These are phyloP conservation scores for Saccharomycodes ludwigii DNA, from an alignment of 805 yeast genomes.

Conservation along the genomic window DNA sequence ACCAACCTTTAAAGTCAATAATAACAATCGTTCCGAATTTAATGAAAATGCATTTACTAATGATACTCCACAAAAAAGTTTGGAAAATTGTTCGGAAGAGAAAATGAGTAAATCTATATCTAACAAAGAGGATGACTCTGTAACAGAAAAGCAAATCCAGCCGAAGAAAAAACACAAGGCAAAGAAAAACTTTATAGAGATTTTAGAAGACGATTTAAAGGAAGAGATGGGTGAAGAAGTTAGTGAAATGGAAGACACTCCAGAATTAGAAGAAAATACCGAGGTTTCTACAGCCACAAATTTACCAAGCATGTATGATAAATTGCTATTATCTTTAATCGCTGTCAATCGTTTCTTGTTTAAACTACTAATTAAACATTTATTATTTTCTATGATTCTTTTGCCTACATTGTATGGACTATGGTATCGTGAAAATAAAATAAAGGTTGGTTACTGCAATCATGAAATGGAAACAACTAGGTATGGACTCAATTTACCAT, in stretches of 20 bases:
- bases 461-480: constrained; percentile 27
- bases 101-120: constrained; percentile 4
- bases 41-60: too few relatives aligned
- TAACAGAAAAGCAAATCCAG: constrained; percentile 12
- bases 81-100: constrained; percentile 6
- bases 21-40: too few relatives aligned
- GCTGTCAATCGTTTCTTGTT: too few relatives aligned
- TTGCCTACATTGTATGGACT: constrained; percentile 29
- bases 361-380: too few relatives aligned
- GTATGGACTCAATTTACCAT: not conserved
- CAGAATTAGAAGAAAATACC: constrained; percentile 8
- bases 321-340: too few relatives aligned
- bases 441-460: constrained; percentile 67
- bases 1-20: too few relatives aligned
- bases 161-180: constrained; percentile 8
- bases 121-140: constrained; percentile 12
- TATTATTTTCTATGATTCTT: too few relatives aligned
- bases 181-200: constrained; percentile 1
- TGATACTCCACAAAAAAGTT: too few relatives aligned
- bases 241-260: constrained; percentile 6
- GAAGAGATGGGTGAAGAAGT: not conserved
- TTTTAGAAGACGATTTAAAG: too few relatives aligned
- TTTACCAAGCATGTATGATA: too few relatives aligned
- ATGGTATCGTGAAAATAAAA: constrained; percentile 56
- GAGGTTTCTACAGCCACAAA: too few relatives aligned